Conservation (phyloP, 495 filamentous ascomycete genomes). For the Halenospora varia region DNA sequence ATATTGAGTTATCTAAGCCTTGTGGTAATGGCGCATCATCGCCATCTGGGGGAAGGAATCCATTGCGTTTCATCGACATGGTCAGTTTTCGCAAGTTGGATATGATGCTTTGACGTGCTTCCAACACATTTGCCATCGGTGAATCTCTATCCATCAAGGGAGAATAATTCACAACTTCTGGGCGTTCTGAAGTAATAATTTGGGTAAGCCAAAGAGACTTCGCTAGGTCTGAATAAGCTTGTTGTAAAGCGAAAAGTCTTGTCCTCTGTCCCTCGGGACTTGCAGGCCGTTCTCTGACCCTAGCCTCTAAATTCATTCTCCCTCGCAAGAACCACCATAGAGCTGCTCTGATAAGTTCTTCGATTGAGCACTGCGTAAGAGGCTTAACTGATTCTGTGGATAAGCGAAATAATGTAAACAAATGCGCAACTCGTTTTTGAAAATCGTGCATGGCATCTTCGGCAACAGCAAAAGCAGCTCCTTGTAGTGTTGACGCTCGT, state of each 20-base stretch:
- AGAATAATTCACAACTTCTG: constrained; percentile 27
- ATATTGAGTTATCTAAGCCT: constrained; percentile 67
- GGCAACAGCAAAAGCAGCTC: constrained; percentile 32
- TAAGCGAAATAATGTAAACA: constrained; percentile 62
- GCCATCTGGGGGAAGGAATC: constrained; percentile 58
- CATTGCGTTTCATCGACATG: constrained; percentile 77
- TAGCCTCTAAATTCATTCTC: constrained; percentile 64
- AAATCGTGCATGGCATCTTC: constrained; percentile 69
- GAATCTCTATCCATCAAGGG: not conserved
- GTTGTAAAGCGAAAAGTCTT: constrained; percentile 47
- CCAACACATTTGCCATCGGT: constrained; percentile 40
- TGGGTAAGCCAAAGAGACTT: constrained; percentile 80
- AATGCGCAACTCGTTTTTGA: constrained; percentile 57
- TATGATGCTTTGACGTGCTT: constrained; percentile 49
- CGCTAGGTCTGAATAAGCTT: constrained; percentile 74
- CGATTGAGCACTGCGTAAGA: constrained; percentile 49
- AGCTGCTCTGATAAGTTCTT: constrained; percentile 65
- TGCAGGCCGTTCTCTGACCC: constrained; percentile 54
- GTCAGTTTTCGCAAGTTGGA: constrained; percentile 67
- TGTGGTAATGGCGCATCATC: constrained; percentile 59
- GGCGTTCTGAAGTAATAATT: constrained; percentile 50
- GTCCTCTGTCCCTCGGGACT: constrained; percentile 35
- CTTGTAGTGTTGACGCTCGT: constrained; percentile 15
- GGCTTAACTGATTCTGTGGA: constrained; percentile 69
- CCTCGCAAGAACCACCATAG: constrained; percentile 89